A percentile compares a stretch with the other conserved stretches of the same genome.
Evolutionary conservation across 495 filamentous ascomycete genomes (phyloP).

Genomic region (Astrothelium macrocarpum): DNA sequence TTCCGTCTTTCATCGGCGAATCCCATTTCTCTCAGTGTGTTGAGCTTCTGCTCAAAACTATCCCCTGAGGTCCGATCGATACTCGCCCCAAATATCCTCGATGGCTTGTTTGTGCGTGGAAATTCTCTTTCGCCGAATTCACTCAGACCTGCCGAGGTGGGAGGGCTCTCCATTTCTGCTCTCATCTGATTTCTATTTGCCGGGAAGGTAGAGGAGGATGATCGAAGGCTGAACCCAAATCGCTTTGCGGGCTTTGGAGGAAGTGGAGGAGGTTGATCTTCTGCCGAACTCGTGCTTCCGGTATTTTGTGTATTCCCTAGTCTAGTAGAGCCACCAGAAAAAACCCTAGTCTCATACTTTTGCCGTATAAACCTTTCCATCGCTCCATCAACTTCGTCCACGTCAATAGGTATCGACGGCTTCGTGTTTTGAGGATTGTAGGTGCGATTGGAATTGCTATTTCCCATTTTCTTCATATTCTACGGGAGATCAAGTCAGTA

Average conservation of each 20-base stretch:
- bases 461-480: constrained; percentile 90
- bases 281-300: constrained; percentile 39
- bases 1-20: constrained; percentile 80
- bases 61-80: constrained; percentile 50
- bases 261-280: constrained; percentile 60
- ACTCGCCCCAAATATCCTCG: constrained; percentile 57
- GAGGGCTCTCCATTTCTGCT: constrained; percentile 21
- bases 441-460: constrained; percentile 68
- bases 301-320: constrained; percentile 37
- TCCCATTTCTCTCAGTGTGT: constrained; percentile 78
- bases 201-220: constrained; percentile 60
- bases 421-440: constrained; percentile 79
- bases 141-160: constrained; percentile 25
- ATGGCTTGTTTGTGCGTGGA: constrained; percentile 46
- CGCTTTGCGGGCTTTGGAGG: constrained; percentile 73
- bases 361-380: constrained; percentile 92
- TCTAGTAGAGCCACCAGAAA: constrained; percentile 34
- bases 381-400: constrained; percentile 80
- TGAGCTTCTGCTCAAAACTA: constrained; percentile 59
- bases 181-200: constrained; percentile 12
- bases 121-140: constrained; percentile 24
- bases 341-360: constrained; percentile 70
- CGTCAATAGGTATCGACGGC: constrained; percentile 73
- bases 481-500: constrained; percentile 34
- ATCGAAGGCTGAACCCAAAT: constrained; percentile 62